phyloP scores from a whole-genome alignment of 2,329 filamentous ascomycete genomes.

The Pseudocercospora macadamiae region DNA sequence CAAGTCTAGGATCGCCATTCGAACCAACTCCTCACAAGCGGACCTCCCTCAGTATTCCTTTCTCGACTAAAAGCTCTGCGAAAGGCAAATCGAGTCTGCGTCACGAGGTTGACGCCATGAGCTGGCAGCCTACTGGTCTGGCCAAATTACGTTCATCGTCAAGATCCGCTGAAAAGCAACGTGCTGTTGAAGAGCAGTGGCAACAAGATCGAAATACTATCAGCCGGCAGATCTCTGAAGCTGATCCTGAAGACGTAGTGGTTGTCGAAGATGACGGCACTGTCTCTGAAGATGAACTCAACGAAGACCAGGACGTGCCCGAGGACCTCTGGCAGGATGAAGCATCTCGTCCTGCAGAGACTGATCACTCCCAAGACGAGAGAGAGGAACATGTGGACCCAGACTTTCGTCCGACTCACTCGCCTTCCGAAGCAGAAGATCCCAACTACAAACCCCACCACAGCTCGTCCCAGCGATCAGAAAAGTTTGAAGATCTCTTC shows the following conservation, averaged over 20 bases:
- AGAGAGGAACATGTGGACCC: slow-evolving; percentile 3
- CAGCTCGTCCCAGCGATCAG: slow-evolving; percentile 20
- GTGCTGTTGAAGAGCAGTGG: slow-evolving; percentile 18
- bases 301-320: slow-evolving; percentile 25
- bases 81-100: slow-evolving; percentile 13
- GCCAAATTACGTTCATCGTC: slow-evolving; percentile 5
- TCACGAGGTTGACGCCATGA: slow-evolving; percentile 30
- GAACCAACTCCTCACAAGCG: not conserved
- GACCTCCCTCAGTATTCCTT: not conserved
- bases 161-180: not conserved
- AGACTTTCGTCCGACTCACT: not conserved
- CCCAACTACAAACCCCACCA: not conserved
- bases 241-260: slow-evolving; percentile 26
- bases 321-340: slow-evolving; percentile 54
- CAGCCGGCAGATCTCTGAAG: slow-evolving; percentile 26
- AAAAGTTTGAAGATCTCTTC: slow-evolving; percentile 41
- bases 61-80: slow-evolving; percentile 15
- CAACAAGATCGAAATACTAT: slow-evolving; percentile 25
- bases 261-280: slow-evolving; percentile 24
- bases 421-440: slow-evolving; percentile 4
- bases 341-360: slow-evolving; percentile 41
- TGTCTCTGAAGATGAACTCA: slow-evolving; percentile 14
- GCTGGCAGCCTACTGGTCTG: slow-evolving; percentile 28
- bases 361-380: not conserved
- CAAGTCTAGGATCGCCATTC: slow-evolving; percentile 5